phyloP scores from a whole-genome alignment of 306 rosid species.

The Dalbergia oliveri region DNA sequence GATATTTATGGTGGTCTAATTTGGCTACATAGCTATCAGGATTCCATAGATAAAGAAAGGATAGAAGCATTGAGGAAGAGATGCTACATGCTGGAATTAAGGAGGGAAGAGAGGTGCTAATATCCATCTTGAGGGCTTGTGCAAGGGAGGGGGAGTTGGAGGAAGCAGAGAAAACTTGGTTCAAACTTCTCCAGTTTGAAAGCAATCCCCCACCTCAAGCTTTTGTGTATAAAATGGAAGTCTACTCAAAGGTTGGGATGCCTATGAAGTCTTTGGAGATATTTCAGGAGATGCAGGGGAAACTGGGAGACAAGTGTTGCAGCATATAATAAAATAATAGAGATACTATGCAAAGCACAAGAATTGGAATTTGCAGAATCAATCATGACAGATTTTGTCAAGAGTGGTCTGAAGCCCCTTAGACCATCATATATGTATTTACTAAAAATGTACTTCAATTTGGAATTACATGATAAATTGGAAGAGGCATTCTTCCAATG shows the following conservation, averaged over 20 bases:
- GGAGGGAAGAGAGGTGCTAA: slow-evolving; percentile 75
- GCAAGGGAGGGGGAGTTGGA: slow-evolving; percentile 73
- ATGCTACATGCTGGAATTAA: slow-evolving; percentile 73
- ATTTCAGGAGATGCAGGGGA: slow-evolving; percentile 80
- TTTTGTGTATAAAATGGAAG: slow-evolving; percentile 89
- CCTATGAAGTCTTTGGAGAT: slow-evolving; percentile 72
- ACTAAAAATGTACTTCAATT: slow-evolving; percentile 77
- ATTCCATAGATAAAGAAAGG: slow-evolving; percentile 78
- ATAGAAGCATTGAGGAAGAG: slow-evolving; percentile 66
- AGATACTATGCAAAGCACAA: slow-evolving; percentile 76
- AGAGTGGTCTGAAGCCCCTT: slow-evolving; percentile 76
- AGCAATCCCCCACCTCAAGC: slow-evolving; percentile 67
- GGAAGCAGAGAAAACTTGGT: slow-evolving; percentile 80
- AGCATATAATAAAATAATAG: slow-evolving; percentile 79
- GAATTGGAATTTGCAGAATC: slow-evolving; percentile 80
- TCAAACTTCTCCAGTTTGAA: slow-evolving; percentile 60
- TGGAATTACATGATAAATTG: slow-evolving; percentile 70
- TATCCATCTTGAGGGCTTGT: slow-evolving; percentile 84
- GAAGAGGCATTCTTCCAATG: slow-evolving; percentile 73
- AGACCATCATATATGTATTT: slow-evolving; percentile 71
- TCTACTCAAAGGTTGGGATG: slow-evolving; percentile 71
- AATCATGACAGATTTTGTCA: slow-evolving; percentile 69
- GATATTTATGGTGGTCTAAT: slow-evolving; percentile 86
- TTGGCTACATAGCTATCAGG: slow-evolving; percentile 97
- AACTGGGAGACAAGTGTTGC: slow-evolving; percentile 57